Evolutionary conservation across 352 stramenopile genomes (phyloP).

Genomic region (Aphanomyces cochlioides): DNA sequence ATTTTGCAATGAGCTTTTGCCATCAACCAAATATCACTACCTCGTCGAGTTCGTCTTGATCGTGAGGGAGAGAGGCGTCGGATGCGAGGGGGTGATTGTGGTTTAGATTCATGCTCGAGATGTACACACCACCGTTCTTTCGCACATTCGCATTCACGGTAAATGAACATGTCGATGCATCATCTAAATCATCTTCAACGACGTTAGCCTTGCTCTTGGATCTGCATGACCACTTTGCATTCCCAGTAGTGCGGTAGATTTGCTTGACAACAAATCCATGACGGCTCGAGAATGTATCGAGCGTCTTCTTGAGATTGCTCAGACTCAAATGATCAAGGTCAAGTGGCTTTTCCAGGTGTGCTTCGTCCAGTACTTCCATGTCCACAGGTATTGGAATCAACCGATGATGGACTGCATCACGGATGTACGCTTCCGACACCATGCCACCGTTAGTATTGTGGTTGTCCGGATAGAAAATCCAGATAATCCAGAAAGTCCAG

Average conservation of each 20-base stretch:
- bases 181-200: neutral
- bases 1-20: neutral
- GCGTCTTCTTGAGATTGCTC: constrained; percentile 18
- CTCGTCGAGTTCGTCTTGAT: neutral
- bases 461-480: neutral
- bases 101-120: constrained; percentile 18
- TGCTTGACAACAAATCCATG: constrained; percentile 18
- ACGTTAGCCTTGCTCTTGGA: constrained; percentile 3
- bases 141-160: constrained; percentile 10
- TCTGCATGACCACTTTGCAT: constrained; percentile 11
- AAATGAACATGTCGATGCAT: neutral
- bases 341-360: constrained; percentile 5
- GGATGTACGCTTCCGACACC: constrained; percentile 1
- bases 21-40: neutral
- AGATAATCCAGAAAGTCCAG: no score
- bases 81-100: constrained; percentile 3
- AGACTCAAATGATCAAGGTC: constrained; percentile 5
- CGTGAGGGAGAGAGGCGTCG: neutral
- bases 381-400: constrained; percentile 15
- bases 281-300: neutral
- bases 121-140: constrained; percentile 8
- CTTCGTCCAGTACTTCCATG: constrained; percentile 1
- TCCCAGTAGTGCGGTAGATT: constrained; percentile 15
- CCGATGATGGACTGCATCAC: neutral
- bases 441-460: neutral